Percentiles rank a stretch among this genome's conserved stretches.
Conservation (phyloP, 140 eudicot genomes). For the Ambrosia hybrid region DNA sequence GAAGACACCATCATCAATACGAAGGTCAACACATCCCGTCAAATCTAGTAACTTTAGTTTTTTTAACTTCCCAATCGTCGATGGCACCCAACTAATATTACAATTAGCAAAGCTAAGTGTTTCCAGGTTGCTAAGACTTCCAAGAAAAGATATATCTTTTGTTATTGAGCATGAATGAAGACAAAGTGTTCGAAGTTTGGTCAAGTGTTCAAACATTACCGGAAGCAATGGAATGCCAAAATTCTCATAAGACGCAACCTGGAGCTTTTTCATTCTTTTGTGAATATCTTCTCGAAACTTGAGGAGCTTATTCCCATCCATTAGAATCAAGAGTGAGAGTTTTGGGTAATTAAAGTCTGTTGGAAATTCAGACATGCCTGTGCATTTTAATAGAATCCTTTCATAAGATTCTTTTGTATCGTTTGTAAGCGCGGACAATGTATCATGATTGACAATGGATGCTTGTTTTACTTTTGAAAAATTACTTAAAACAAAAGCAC, state of each 20-base stretch:
- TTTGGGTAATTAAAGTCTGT: not conserved
- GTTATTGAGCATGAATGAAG: not conserved
- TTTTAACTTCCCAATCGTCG: slow-evolving; percentile 6
- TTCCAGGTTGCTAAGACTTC: slow-evolving; percentile 17
- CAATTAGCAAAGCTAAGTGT: slow-evolving; percentile 11
- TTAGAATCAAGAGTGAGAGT: slow-evolving; percentile 10
- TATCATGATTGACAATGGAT: slow-evolving; percentile 14
- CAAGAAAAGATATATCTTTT: slow-evolving; percentile 7
- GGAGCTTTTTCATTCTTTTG: not conserved
- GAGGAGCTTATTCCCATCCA: slow-evolving; percentile 7
- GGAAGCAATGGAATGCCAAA: not conserved
- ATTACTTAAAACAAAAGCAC: slow-evolving; percentile 13
- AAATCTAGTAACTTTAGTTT: slow-evolving; percentile 4
- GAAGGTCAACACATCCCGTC: slow-evolving; percentile 17
- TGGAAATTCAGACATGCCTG: not conserved
- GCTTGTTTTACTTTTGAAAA: slow-evolving; percentile 9
- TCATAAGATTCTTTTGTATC: not conserved
- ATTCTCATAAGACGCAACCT: not conserved
- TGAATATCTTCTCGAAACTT: not conserved
- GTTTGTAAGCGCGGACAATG: not conserved
- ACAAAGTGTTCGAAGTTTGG: slow-evolving; percentile 15
- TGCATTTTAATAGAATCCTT: slow-evolving; percentile 10
- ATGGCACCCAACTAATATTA: not conserved
- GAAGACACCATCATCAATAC: slow-evolving; percentile 18
- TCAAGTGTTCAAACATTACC: not conserved